These are phyloP conservation scores for Parmelia sp. DNA, from an alignment of 495 filamentous ascomycete genomes.

Conservation along the genomic window DNA sequence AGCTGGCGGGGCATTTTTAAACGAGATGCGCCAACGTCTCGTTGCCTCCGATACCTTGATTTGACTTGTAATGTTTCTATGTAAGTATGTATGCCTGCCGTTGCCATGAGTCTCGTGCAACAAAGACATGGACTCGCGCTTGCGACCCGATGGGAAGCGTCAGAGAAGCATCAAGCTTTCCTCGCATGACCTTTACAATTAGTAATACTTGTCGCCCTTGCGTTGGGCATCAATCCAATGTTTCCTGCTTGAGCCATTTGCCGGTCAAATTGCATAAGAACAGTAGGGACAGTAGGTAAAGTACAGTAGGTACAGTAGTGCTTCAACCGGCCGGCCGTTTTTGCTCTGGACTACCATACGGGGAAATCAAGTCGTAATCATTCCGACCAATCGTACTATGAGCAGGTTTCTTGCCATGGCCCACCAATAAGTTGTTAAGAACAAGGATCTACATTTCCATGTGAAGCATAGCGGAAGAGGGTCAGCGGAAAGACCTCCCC, in stretches of 20 bases:
- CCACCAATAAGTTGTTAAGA: constrained; percentile 10
- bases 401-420: neutral
- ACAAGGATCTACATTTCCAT: constrained; percentile 10
- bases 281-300: no score
- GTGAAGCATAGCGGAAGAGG: constrained; percentile 4
- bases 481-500: constrained; percentile 10
- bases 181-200: neutral
- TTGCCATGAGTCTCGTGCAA: neutral
- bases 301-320: neutral
- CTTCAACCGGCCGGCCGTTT: neutral
- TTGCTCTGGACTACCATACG: neutral
- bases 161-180: neutral
- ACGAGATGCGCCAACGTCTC: neutral
- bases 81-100: no score
- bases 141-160: neutral
- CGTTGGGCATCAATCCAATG: constrained; percentile 1
- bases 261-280: neutral
- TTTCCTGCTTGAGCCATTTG: neutral
- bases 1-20: constrained; percentile 2
- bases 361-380: neutral
- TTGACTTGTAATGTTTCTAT: no score
- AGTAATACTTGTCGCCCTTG: neutral
- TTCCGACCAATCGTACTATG: neutral
- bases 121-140: neutral
- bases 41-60: neutral